These are phyloP conservation scores for Penicillium sp. DNA, from an alignment of 2,329 filamentous ascomycete genomes.

Conservation along the genomic window DNA sequence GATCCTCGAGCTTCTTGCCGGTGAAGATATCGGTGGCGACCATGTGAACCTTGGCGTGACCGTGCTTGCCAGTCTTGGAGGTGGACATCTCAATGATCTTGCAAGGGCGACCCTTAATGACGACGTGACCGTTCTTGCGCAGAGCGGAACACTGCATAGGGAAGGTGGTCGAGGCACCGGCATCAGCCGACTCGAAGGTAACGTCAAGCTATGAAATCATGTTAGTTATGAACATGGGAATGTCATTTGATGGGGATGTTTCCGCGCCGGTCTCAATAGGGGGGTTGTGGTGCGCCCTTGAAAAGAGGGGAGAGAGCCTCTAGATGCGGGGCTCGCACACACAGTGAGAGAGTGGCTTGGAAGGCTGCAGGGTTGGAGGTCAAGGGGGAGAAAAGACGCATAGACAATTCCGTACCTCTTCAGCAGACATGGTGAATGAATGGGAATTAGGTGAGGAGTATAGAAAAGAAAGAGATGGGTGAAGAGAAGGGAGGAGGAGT, in stretches of 20 bases:
- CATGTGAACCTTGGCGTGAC: conserved; percentile 99
- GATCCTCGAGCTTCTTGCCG: conserved; percentile 98
- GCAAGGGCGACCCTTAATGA: conserved; percentile 98
- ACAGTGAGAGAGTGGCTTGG: conserved; percentile 27
- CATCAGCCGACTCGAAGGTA: conserved; percentile 91
- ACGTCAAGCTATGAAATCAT: conserved; percentile 60
- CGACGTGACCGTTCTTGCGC: conserved; percentile 98
- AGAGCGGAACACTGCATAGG: conserved; percentile 99
- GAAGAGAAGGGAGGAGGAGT: conserved; percentile 27
- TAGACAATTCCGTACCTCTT: conserved; percentile 58
- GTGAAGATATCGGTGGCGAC: conserved; percentile 99
- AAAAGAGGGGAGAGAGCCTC: conserved; percentile 20
- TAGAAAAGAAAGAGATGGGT: conserved; percentile 24
- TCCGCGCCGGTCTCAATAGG: neutral
- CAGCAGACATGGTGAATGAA: conserved; percentile 60
- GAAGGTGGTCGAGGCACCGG: conserved; percentile 90
- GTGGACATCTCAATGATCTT: conserved; percentile 99
- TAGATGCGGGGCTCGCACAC: conserved; percentile 32
- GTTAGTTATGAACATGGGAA: neutral
- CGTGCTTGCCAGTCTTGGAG: conserved; percentile 99
- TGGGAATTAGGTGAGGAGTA: conserved; percentile 22
- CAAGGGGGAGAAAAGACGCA: conserved; percentile 3
- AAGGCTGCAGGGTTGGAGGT: conserved; percentile 21
- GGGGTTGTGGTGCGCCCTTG: conserved; percentile 11
- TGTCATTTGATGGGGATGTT: conserved; percentile 4